phyloP scores from a whole-genome alignment of 2,329 filamentous ascomycete species.

The Beauveria scarabaeidicola region DNA sequence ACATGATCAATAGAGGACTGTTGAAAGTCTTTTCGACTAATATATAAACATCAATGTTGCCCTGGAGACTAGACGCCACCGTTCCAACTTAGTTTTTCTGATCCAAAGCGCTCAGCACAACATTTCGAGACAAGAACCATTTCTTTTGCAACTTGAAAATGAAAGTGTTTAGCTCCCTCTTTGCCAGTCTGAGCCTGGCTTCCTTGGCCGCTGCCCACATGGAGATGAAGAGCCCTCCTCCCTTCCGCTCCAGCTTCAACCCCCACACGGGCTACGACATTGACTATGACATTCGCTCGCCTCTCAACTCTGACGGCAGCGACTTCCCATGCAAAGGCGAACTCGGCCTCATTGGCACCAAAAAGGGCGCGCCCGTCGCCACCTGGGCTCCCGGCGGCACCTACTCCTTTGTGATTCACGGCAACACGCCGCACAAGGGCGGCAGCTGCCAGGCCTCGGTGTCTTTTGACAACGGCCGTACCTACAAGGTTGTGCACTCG shows the following conservation, averaged over 20 bases:
- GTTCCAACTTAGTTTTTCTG: neutral
- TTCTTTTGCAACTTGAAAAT: neutral
- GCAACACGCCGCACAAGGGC: conserved; percentile 44
- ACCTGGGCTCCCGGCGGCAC: conserved; percentile 43
- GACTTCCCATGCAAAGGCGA: conserved; percentile 55
- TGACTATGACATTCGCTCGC: conserved; percentile 49
- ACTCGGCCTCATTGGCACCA: conserved; percentile 17
- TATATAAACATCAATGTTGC: neutral
- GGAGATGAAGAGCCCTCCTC: conserved; percentile 22
- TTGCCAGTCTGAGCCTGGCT: conserved; percentile 1
- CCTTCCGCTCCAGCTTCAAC: conserved; percentile 22
- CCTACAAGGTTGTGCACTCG: conserved; percentile 44
- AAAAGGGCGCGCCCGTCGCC: conserved; percentile 33
- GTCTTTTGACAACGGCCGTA: conserved; percentile 51
- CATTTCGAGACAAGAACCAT: neutral
- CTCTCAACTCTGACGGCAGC: conserved; percentile 41
- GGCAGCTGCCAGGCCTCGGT: conserved; percentile 57
- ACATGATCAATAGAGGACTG: too few species aligned
- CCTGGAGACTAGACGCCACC: too few species aligned
- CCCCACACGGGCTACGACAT: conserved; percentile 26
- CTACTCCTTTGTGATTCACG: conserved; percentile 46
- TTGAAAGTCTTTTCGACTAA: neutral
- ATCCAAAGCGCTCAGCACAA: neutral
- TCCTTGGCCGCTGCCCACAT: conserved; percentile 19
- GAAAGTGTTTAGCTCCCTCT: conserved; percentile 1